Conservation (phyloP, 148 eudicot species). For the Vaccinium macrocarpon region DNA sequence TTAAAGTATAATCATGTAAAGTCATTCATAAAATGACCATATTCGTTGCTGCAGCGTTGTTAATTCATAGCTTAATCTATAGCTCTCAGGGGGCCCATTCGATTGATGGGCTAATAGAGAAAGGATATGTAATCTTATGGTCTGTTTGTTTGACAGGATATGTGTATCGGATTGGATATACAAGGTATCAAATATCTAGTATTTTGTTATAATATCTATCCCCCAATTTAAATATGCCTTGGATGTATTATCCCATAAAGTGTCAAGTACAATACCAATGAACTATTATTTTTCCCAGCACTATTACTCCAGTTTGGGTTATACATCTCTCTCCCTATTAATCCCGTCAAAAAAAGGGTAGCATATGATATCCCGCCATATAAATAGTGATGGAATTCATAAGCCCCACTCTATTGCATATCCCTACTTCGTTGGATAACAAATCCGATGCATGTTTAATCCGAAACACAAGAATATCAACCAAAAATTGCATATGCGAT, state of each 20-base stretch:
- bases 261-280: too few species aligned
- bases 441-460: not conserved
- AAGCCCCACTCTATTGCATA: not conserved
- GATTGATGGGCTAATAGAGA: too few species aligned
- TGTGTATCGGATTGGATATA: not conserved
- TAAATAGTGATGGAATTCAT: not conserved
- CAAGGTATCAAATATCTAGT: not conserved
- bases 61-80: not conserved
- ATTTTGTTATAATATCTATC: not conserved
- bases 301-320: not conserved
- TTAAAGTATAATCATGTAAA: not conserved
- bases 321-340: not conserved
- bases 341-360: not conserved
- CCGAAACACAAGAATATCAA: not conserved
- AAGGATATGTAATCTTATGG: not conserved
- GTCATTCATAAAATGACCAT: not conserved
- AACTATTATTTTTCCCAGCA: too few species aligned
- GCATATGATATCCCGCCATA: not conserved
- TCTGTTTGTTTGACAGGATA: not conserved
- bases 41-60: not conserved
- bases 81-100: not conserved
- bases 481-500: not conserved
- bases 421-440: not conserved
- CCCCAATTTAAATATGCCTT: not conserved
- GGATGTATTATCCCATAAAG: too few species aligned